Conservation (phyloP, 768 basidiomycete genomes). For the Coprinellus micaceus region DNA sequence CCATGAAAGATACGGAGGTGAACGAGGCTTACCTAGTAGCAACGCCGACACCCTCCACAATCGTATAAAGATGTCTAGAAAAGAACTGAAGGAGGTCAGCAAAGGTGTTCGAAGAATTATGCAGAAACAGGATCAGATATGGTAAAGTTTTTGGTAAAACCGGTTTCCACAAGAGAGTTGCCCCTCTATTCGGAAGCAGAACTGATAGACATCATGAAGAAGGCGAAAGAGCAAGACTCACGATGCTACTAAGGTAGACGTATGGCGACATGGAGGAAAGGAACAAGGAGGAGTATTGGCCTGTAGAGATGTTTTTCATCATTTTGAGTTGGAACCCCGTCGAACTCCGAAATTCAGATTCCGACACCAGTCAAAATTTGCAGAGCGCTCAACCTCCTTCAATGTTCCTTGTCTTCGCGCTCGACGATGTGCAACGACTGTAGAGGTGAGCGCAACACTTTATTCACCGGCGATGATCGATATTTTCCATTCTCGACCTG, state of each 20-base stretch:
- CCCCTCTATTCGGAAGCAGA: conserved; percentile 13
- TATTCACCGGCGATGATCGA: conserved; percentile 5
- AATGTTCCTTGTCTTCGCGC: background rate
- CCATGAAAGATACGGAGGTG: background rate
- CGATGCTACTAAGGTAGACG: background rate
- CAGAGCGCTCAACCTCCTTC: background rate
- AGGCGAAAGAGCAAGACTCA: background rate
- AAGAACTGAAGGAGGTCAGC: conserved; percentile 4
- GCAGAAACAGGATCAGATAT: conserved; percentile 4
- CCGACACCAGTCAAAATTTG: background rate
- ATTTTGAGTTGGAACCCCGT: background rate
- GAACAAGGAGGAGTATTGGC: background rate
- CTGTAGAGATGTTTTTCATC: background rate
- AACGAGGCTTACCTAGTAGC: background rate
- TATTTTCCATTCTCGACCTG: conserved; percentile 11
- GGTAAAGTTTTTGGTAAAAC: conserved; percentile 8
- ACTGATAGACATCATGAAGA: conserved; percentile 10
- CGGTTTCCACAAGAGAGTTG: conserved; percentile 11
- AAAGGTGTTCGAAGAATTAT: background rate
- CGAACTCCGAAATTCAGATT: background rate
- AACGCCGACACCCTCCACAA: background rate
- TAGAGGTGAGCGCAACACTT: conserved; percentile 3
- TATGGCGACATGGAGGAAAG: background rate
- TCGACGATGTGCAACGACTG: background rate
- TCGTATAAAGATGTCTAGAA: background rate